Percentiles rank a stretch among this genome's conserved stretches.
phyloP scores from a whole-genome alignment of 176 grass and related monocot species.

The Melocanna baccifera region DNA sequence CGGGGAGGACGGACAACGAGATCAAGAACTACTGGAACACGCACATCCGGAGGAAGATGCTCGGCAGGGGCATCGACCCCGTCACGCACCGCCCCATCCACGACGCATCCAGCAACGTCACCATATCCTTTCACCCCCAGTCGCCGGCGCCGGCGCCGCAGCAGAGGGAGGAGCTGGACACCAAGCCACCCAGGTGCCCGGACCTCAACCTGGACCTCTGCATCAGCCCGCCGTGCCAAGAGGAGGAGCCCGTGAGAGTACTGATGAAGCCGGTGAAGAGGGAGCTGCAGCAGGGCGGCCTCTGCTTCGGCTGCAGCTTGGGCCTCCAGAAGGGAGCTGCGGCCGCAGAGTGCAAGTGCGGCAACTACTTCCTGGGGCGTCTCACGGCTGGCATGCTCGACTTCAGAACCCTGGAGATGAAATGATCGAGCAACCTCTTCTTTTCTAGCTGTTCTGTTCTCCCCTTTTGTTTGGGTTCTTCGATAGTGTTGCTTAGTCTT shows the following conservation, averaged over 20 bases:
- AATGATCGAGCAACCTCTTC: slow-evolving; percentile 20
- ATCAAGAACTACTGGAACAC: slow-evolving; percentile 99
- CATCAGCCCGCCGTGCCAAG: slow-evolving; percentile 68
- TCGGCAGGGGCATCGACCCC: slow-evolving; percentile 66
- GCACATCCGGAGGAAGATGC: slow-evolving; percentile 71
- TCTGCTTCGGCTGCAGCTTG: slow-evolving; percentile 65
- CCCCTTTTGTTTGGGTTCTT: background rate
- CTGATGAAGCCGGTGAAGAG: slow-evolving; percentile 31
- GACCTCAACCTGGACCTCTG: slow-evolving; percentile 93
- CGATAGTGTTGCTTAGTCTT: background rate
- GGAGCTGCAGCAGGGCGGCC: background rate
- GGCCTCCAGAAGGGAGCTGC: slow-evolving; percentile 25
- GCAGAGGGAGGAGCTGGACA: background rate
- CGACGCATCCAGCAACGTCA: background rate
- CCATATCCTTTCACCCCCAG: slow-evolving; percentile 42
- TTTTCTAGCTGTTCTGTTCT: background rate
- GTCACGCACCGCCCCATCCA: slow-evolving; percentile 67
- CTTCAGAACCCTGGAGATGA: slow-evolving; percentile 77
- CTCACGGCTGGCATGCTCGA: slow-evolving; percentile 45
- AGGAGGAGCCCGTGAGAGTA: background rate
- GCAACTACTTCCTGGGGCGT: slow-evolving; percentile 45
- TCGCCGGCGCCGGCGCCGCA: background rate
- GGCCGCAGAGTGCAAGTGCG: slow-evolving; percentile 46
- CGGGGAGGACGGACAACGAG: slow-evolving; percentile 91
- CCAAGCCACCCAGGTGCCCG: slow-evolving; percentile 48